A percentile compares a stretch with the other conserved stretches of the same genome.
Evolutionary conservation across 176 grass and related monocot genomes (phyloP).

Genomic region (Chrysopogon serrulatus): DNA sequence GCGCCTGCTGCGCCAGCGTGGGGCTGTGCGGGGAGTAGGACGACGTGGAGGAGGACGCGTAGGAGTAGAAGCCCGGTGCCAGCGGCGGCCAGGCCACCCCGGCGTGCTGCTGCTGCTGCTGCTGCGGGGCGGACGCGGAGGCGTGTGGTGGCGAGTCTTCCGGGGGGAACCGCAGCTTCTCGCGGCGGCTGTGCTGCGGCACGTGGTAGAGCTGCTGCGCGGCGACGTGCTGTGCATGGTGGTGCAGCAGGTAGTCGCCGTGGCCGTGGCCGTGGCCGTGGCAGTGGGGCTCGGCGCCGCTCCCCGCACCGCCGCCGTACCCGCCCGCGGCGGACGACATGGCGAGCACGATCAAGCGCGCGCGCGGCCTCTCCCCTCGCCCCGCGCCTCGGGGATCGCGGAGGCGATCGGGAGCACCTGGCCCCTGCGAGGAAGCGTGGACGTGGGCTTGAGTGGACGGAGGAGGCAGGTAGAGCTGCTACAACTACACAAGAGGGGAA

Average conservation of each 20-base stretch:
- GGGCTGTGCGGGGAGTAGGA: conserved; percentile 61
- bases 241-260: conserved; percentile 49
- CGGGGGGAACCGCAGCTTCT: conserved; percentile 90
- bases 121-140: neutral
- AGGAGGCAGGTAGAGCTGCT: neutral
- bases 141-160: conserved; percentile 33
- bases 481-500: conserved; percentile 33
- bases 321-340: conserved; percentile 73
- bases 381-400: neutral
- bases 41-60: conserved; percentile 46
- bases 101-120: neutral
- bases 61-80: conserved; percentile 33
- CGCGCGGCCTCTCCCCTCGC: neutral
- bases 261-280: conserved; percentile 20
- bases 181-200: conserved; percentile 87
- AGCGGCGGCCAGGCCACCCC: conserved; percentile 24
- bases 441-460: neutral
- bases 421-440: conserved; percentile 25
- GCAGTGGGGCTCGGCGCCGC: conserved; percentile 30
- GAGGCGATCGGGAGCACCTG: conserved; percentile 7
- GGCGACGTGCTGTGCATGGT: conserved; percentile 45
- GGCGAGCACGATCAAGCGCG: neutral
- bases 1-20: conserved; percentile 29
- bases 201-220: conserved; percentile 75
- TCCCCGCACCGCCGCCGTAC: conserved; percentile 32